Conservation (phyloP, 169 alveolate species). For the Plasmodium inui region DNA sequence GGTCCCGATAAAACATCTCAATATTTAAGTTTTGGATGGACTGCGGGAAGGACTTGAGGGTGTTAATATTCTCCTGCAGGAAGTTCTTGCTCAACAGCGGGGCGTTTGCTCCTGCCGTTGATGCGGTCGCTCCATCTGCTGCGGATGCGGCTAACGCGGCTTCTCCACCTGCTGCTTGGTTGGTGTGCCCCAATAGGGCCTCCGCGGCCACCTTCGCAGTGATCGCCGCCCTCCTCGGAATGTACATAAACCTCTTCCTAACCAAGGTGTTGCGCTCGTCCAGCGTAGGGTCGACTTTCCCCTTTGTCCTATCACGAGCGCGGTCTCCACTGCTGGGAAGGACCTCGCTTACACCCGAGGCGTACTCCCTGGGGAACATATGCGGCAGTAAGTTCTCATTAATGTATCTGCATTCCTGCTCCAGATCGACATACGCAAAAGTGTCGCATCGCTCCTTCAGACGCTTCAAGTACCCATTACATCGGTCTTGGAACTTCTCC, state of each 20-base stretch:
- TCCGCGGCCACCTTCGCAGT: background rate
- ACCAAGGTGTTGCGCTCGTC: background rate
- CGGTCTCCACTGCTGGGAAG: background rate
- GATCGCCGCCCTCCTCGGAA: background rate
- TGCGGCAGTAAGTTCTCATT: conserved; percentile 17
- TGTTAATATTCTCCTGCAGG: conserved; percentile 37
- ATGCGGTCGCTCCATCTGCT: background rate
- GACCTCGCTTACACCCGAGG: background rate
- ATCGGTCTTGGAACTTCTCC: conserved; percentile 28
- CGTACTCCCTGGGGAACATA: conserved; percentile 15
- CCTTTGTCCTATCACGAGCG: background rate
- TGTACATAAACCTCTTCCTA: conserved; percentile 32
- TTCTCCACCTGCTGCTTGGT: background rate
- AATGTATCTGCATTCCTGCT: conserved; percentile 50
- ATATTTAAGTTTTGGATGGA: conserved; percentile 36
- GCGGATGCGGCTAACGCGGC: background rate
- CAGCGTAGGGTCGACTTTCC: background rate
- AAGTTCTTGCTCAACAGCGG: background rate
- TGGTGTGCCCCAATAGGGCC: background rate
- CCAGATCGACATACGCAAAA: conserved; percentile 2
- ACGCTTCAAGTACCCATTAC: conserved; percentile 47
- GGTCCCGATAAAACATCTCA: conserved; percentile 64
- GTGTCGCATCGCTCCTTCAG: conserved; percentile 32
- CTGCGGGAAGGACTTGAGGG: conserved; percentile 64
- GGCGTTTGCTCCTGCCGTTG: background rate